phyloP scores from a whole-genome alignment of 345 rosid species.

The Sisymbrium altissimum region DNA sequence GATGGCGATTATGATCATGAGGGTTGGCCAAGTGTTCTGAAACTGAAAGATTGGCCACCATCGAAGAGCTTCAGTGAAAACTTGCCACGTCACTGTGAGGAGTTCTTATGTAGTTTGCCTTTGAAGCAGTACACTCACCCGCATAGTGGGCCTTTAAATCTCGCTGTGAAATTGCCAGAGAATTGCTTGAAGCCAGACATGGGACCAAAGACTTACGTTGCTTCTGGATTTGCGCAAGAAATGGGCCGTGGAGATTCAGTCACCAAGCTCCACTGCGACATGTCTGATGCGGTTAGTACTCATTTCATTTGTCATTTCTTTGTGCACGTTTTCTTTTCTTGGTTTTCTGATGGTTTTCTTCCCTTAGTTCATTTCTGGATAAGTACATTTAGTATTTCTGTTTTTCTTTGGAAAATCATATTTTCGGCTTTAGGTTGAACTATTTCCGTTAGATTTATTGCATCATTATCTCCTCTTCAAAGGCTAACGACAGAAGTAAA shows the following conservation, averaged over 20 bases:
- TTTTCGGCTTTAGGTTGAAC: background rate
- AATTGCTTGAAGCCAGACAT: conserved; percentile 62
- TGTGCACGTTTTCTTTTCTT: background rate
- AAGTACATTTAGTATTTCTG: too few relatives aligned
- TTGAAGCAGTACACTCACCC: conserved; percentile 80
- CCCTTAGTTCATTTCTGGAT: too few relatives aligned
- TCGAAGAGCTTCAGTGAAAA: conserved; percentile 49
- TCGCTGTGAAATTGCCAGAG: conserved; percentile 55
- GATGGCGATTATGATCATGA: conserved; percentile 30
- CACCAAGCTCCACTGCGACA: conserved; percentile 85
- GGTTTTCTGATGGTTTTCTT: background rate
- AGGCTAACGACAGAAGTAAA: background rate
- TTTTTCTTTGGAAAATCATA: too few relatives aligned
- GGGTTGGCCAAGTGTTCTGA: conserved; percentile 61
- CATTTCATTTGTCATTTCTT: background rate
- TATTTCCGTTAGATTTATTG: background rate
- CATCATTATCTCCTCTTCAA: background rate
- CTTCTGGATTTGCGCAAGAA: conserved; percentile 66
- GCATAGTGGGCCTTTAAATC: conserved; percentile 49
- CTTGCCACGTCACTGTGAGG: conserved; percentile 65
- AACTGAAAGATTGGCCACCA: conserved; percentile 89
- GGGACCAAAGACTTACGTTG: conserved; percentile 86
- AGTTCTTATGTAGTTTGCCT: conserved; percentile 64
- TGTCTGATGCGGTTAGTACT: conserved; percentile 76
- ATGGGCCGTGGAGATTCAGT: conserved; percentile 86